Evolutionary conservation across 768 basidiomycete species (phyloP).

Genomic region (Chiua virens): DNA sequence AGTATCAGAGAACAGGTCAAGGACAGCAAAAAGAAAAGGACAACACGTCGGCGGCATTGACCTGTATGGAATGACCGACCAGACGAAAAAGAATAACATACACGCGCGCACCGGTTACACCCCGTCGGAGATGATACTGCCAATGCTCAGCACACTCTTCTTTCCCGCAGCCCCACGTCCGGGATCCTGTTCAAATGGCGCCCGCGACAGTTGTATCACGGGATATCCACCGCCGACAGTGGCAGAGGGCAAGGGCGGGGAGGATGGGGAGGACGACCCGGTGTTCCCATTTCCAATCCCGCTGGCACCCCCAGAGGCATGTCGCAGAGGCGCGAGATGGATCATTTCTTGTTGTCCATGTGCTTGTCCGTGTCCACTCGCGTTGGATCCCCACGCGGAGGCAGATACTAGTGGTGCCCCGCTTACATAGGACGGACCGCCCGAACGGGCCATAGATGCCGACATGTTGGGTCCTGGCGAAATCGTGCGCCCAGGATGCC

Average conservation of each 20-base stretch:
- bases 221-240: conserved; percentile 21
- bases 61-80: no score
- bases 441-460: conserved; percentile 11
- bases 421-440: conserved; percentile 4
- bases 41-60: no score
- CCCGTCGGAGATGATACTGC: conserved; percentile 63
- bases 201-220: conserved; percentile 31
- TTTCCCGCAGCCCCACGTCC: conserved; percentile 36
- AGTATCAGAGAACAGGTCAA: no score
- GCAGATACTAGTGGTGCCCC: conserved; percentile 1
- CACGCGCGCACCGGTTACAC: conserved; percentile 8
- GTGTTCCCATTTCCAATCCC: conserved; percentile 8
- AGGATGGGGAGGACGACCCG: conserved; percentile 28
- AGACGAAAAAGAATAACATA: neutral
- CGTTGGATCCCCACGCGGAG: conserved; percentile 19
- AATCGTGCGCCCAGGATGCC: conserved; percentile 13
- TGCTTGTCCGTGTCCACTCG: conserved; percentile 10
- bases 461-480: conserved; percentile 20
- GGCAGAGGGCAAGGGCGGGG: conserved; percentile 24
- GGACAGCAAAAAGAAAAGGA: no score
- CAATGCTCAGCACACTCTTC: conserved; percentile 70
- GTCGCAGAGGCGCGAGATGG: conserved; percentile 36
- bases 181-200: conserved; percentile 33
- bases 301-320: conserved; percentile 7
- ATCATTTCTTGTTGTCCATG: conserved; percentile 33